Evolutionary conservation across 2,329 filamentous ascomycete species (phyloP).

Genomic region (Coniella lustricola): DNA sequence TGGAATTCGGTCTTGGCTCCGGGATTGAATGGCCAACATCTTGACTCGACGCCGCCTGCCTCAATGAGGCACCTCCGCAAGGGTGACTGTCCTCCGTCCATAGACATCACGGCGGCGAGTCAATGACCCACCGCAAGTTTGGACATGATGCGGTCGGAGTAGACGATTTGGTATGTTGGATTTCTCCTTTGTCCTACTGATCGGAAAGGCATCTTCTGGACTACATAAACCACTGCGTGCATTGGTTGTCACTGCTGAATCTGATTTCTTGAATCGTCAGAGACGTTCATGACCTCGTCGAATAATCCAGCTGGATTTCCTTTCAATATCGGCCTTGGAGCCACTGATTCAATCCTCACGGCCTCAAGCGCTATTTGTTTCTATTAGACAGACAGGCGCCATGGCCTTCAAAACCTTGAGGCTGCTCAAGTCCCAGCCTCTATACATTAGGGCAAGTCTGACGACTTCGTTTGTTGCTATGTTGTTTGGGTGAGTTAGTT

Average conservation of each 20-base stretch:
- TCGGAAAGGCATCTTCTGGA: background rate
- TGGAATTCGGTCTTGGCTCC: background rate
- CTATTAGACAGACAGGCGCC: no score
- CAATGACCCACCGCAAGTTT: background rate
- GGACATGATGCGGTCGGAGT: background rate
- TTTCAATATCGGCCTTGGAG: no score
- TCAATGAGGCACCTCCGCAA: constrained; percentile 4
- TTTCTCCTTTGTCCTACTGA: background rate
- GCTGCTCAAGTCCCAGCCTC: constrained; percentile 6
- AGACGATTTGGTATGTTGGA: background rate
- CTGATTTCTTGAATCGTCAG: no score
- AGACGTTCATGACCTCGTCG: no score
- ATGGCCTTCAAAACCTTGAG: background rate
- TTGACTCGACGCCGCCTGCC: background rate
- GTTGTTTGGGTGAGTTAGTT: constrained; percentile 16
- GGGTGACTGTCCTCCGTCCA: constrained; percentile 4
- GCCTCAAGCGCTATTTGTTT: no score
- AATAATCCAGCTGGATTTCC: no score
- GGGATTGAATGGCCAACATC: background rate
- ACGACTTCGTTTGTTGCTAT: constrained; percentile 17
- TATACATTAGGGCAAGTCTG: constrained; percentile 18
- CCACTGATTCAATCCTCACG: no score
- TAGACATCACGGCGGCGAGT: background rate
- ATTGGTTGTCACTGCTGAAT: no score
- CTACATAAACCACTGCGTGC: no score